These are phyloP conservation scores for Annulohypoxylon nitens DNA, from an alignment of 495 filamentous ascomycete genomes.

Conservation along the genomic window DNA sequence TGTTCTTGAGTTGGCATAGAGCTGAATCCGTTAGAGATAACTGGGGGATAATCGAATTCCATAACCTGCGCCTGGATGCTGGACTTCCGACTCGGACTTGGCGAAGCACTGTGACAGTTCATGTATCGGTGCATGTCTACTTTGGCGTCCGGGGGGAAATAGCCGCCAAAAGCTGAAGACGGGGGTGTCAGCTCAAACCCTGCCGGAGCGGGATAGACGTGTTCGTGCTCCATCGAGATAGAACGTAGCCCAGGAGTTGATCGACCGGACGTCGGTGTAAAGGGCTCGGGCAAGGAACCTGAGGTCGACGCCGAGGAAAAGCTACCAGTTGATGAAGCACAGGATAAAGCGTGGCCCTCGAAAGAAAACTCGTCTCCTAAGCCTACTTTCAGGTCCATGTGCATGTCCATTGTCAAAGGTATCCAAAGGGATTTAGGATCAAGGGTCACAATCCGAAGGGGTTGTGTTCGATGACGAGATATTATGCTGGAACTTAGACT, in stretches of 20 bases:
- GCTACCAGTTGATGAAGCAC: conserved; percentile 46
- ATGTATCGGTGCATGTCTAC: conserved; percentile 40
- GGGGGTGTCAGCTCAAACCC: conserved; percentile 55
- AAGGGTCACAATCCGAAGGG: conserved; percentile 27
- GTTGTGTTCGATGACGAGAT: conserved; percentile 26
- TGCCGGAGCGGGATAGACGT: conserved; percentile 44
- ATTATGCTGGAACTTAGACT: conserved; percentile 18
- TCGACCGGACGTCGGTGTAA: conserved; percentile 56
- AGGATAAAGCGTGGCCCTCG: conserved; percentile 41
- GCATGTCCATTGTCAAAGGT: conserved; percentile 37
- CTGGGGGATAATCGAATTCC: conserved; percentile 40
- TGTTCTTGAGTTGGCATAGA: conserved; percentile 28
- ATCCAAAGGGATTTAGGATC: conserved; percentile 3
- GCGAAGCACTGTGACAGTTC: conserved; percentile 42
- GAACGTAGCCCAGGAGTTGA: conserved; percentile 46
- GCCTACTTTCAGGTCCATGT: conserved; percentile 45
- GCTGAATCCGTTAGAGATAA: conserved; percentile 20
- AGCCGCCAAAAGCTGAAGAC: conserved; percentile 52
- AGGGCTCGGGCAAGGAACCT: conserved; percentile 53
- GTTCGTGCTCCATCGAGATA: conserved; percentile 45
- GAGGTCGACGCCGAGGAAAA: conserved; percentile 54
- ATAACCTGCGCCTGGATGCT: conserved; percentile 41
- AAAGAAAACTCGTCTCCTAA: conserved; percentile 49
- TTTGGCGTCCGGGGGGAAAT: conserved; percentile 48
- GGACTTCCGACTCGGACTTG: conserved; percentile 44